These are phyloP conservation scores for Dryadomyces quercus-mongolicae DNA, from an alignment of 2,329 filamentous ascomycete species.

Conservation along the genomic window DNA sequence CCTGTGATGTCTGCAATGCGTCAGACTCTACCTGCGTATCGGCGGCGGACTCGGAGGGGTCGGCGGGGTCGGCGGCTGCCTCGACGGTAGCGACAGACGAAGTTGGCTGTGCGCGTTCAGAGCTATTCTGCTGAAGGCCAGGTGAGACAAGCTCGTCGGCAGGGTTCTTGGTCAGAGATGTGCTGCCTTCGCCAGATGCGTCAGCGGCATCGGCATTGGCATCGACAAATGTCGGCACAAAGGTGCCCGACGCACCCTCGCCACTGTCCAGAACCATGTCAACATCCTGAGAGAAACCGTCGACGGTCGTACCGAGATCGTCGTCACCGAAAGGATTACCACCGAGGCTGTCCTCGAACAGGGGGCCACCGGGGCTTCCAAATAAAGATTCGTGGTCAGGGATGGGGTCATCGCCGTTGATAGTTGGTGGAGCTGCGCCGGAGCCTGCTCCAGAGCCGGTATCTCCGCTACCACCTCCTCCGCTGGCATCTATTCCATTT, in stretches of 20 bases:
- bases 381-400: slow-evolving; percentile 72
- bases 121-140: neutral
- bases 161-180: neutral
- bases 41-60: neutral
- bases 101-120: neutral
- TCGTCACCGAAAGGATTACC: slow-evolving; percentile 61
- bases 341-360: slow-evolving; percentile 70
- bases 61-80: neutral
- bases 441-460: slow-evolving; percentile 14
- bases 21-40: neutral
- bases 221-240: neutral
- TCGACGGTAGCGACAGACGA: neutral
- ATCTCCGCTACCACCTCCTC: slow-evolving; percentile 21
- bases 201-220: neutral
- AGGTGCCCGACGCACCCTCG: slow-evolving; percentile 9
- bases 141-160: neutral
- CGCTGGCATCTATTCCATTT: slow-evolving; percentile 37
- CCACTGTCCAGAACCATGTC: slow-evolving; percentile 28
- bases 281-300: slow-evolving; percentile 12
- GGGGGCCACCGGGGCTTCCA: slow-evolving; percentile 65
- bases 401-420: slow-evolving; percentile 25
- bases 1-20: neutral
- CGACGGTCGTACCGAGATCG: slow-evolving; percentile 50
- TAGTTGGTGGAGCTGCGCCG: slow-evolving; percentile 21
- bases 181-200: too few relatives aligned